Percentiles rank a stretch among this genome's conserved stretches.
These are phyloP conservation scores for Avicennia marina DNA, from an alignment of 257 asterid genomes.

Conservation along the genomic window DNA sequence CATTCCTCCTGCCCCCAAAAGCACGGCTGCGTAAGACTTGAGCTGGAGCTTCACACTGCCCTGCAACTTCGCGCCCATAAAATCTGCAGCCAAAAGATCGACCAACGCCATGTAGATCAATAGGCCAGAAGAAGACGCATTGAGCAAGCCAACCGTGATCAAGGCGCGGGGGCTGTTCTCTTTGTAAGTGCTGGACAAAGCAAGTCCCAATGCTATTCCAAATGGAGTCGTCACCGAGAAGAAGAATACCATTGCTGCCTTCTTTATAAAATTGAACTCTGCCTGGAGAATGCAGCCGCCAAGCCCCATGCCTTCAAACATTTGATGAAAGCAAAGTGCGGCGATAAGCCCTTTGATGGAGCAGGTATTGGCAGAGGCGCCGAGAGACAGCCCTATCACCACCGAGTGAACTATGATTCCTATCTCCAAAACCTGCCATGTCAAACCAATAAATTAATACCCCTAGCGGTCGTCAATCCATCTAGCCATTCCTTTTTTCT, in stretches of 20 bases:
- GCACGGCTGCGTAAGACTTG: slow-evolving; percentile 36
- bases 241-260: slow-evolving; percentile 52
- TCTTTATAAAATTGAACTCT: slow-evolving; percentile 35
- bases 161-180: slow-evolving; percentile 52
- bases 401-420: slow-evolving; percentile 62
- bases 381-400: slow-evolving; percentile 52
- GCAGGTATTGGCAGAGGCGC: slow-evolving; percentile 37
- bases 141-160: slow-evolving; percentile 47
- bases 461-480: too few relatives aligned
- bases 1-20: slow-evolving; percentile 60
- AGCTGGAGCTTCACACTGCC: slow-evolving; percentile 39
- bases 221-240: slow-evolving; percentile 53
- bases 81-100: slow-evolving; percentile 56
- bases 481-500: too few relatives aligned
- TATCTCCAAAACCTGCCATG: slow-evolving; percentile 59
- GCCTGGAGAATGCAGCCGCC: slow-evolving; percentile 67
- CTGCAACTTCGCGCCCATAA: slow-evolving; percentile 50
- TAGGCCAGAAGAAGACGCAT: slow-evolving; percentile 51
- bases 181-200: slow-evolving; percentile 30
- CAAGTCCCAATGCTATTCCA: slow-evolving; percentile 56
- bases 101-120: slow-evolving; percentile 58
- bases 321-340: slow-evolving; percentile 61
- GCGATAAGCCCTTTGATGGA: slow-evolving; percentile 45
- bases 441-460: too few relatives aligned
- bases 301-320: slow-evolving; percentile 69